phyloP scores from a whole-genome alignment of 495 filamentous ascomycete genomes.

The Neurospora sp. region DNA sequence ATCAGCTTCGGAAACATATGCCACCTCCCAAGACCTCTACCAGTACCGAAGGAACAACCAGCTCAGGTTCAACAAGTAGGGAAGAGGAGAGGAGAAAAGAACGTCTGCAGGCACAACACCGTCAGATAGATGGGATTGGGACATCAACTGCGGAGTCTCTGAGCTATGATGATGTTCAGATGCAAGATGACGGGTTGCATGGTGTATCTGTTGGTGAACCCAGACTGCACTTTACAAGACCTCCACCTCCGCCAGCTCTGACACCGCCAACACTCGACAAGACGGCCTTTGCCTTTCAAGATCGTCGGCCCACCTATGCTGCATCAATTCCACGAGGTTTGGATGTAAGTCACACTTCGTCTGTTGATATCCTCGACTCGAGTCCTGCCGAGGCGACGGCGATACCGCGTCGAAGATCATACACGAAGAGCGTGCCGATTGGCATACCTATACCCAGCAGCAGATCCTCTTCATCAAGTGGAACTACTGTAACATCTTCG shows the following conservation, averaged over 20 bases:
- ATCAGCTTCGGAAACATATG: background rate
- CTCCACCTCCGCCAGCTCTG: constrained; percentile 30
- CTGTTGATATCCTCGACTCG: constrained; percentile 14
- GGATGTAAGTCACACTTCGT: constrained; percentile 23
- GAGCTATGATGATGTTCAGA: background rate
- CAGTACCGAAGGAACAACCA: constrained; percentile 3
- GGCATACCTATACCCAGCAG: constrained; percentile 16
- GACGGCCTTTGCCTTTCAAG: constrained; percentile 25
- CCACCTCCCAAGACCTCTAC: background rate
- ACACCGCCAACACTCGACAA: constrained; percentile 27
- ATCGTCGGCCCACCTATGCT: constrained; percentile 28
- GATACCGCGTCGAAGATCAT: constrained; percentile 30
- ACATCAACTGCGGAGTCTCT: background rate
- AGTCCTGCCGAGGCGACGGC: constrained; percentile 19
- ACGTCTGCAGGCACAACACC: background rate
- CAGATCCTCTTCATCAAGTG: constrained; percentile 7
- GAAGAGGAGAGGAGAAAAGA: background rate
- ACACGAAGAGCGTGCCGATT: constrained; percentile 31
- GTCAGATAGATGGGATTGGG: background rate
- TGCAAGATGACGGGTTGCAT: background rate
- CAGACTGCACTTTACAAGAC: constrained; percentile 18
- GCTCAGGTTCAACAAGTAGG: background rate
- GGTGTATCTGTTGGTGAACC: background rate
- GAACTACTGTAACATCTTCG: constrained; percentile 12
- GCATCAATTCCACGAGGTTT: constrained; percentile 28